Base-by-base conservation (phyloP, 768 basidiomycete species). In the Rhizopogon salebrosus region DNA sequence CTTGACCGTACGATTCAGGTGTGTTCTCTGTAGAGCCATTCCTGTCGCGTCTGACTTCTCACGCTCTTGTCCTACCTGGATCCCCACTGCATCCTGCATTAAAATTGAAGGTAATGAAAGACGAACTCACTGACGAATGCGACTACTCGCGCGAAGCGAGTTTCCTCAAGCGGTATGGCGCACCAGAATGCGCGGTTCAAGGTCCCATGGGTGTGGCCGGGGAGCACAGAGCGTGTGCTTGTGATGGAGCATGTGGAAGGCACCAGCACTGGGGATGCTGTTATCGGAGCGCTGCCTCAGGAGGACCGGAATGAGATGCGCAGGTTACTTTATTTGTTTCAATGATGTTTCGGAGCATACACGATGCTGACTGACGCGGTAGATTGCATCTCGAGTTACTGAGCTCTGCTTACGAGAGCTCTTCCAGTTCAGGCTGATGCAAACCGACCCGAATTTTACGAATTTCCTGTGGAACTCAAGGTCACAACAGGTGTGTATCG, bases 371-470 rank as follows among this genome's bases (percentile, higher is more conserved):
- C 29, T 40, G 31, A 20, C n/a, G n/a, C n/a, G n/a, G n/a, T n/a
- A n/a, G n/a, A n/a, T n/a, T n/a, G n/a, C n/a, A n/a, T n/a, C n/a
- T n/a, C 14, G 7, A 40, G 9, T 63, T 97, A 95, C 95, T 45
- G 85, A 90, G 41, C 76, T 99, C 6, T 98, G 93, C 64, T 72
- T 99, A 36, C 82, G 79, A 53, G 95, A 98, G 65, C 80, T 99
- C 6, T 97, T 98, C 66, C 76, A 84, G 54, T 95, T 97, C 73
- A 75, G 89, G 26, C 69, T 87, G 38, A 98, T 99, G 95, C 97
- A 98, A 68, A 99, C 95, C 0, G 95, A 99, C 65, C 97, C 97
- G 3, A 98, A 99, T 61, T 98, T n/a, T n/a, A n/a, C n/a, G n/a
- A n/a, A n/a, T n/a, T n/a, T n/a, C n/a, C n/a, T n/a, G n/a, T n/a